Conservation (phyloP, 1,284 basidiomycete species). For the Porodaedalea pini region DNA sequence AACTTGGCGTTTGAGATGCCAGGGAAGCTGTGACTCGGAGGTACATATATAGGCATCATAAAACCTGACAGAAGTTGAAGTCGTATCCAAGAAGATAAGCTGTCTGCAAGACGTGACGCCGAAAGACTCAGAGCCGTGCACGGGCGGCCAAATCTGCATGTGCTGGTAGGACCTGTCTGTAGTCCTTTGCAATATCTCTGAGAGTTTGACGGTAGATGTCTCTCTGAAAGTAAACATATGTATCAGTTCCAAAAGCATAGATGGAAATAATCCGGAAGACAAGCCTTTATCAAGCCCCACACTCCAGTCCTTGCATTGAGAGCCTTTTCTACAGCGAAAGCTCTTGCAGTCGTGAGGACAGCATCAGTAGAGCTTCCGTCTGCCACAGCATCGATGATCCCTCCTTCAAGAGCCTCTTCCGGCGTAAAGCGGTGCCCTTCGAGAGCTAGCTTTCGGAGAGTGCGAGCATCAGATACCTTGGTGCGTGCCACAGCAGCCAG, state of each 20-base stretch:
- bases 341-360: constrained; percentile 46
- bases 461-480: constrained; percentile 59
- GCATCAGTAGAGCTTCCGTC: constrained; percentile 49
- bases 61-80: background rate
- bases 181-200: constrained; percentile 15
- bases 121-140: constrained; percentile 4
- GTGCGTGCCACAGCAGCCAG: constrained; percentile 64
- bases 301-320: constrained; percentile 39
- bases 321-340: constrained; percentile 32
- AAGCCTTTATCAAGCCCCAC: constrained; percentile 47
- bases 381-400: constrained; percentile 73
- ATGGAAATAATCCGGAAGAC: constrained; percentile 17
- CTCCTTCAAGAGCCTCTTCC: constrained; percentile 61
- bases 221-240: background rate
- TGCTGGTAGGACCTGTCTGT: constrained; percentile 8
- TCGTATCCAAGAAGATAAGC: background rate
- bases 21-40: too few species aligned
- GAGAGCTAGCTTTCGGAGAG: constrained; percentile 74
- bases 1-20: too few species aligned
- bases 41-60: too few species aligned
- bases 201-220: constrained; percentile 12
- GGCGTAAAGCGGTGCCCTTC: constrained; percentile 84
- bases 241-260: background rate
- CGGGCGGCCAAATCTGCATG: constrained; percentile 12
- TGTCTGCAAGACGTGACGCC: background rate